These are phyloP conservation scores for Carex cristatella DNA, from an alignment of 176 grass and related monocot genomes.

Conservation along the genomic window DNA sequence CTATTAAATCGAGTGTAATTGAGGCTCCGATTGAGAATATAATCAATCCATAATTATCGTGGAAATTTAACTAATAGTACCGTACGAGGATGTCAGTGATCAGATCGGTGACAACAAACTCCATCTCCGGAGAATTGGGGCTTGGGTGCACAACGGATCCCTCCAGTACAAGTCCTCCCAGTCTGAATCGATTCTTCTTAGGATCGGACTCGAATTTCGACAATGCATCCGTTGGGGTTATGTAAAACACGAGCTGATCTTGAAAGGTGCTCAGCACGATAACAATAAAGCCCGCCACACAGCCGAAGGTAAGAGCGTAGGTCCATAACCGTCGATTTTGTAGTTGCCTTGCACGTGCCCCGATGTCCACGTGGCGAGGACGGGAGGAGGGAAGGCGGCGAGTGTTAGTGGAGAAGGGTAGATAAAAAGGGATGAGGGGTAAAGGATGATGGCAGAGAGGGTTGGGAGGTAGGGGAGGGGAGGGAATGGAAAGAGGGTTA, in stretches of 20 bases:
- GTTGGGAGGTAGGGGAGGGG: neutral
- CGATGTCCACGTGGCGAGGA: constrained; percentile 61
- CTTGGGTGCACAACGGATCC: constrained; percentile 68
- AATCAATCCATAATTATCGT: neutral
- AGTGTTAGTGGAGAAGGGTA: constrained; percentile 27
- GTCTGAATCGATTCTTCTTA: constrained; percentile 57
- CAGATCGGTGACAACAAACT: constrained; percentile 97
- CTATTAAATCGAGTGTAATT: neutral
- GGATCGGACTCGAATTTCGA: constrained; percentile 48
- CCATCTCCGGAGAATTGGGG: constrained; percentile 54
- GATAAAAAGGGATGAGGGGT: neutral
- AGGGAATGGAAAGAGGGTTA: neutral
- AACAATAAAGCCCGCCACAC: constrained; percentile 82
- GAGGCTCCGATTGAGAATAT: neutral
- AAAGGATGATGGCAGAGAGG: neutral
- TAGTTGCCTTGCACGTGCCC: constrained; percentile 77
- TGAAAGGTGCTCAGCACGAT: constrained; percentile 86
- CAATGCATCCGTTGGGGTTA: constrained; percentile 77
- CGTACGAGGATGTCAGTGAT: constrained; percentile 84
- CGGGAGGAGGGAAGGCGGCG: constrained; percentile 25
- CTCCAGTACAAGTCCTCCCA: constrained; percentile 88
- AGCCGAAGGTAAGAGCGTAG: constrained; percentile 89
- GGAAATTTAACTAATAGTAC: neutral
- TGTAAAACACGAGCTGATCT: constrained; percentile 95
- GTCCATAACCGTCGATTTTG: constrained; percentile 89